Evolutionary conservation across 2,329 filamentous ascomycete genomes (phyloP).

Genomic region (Trichoderma endophyticum): DNA sequence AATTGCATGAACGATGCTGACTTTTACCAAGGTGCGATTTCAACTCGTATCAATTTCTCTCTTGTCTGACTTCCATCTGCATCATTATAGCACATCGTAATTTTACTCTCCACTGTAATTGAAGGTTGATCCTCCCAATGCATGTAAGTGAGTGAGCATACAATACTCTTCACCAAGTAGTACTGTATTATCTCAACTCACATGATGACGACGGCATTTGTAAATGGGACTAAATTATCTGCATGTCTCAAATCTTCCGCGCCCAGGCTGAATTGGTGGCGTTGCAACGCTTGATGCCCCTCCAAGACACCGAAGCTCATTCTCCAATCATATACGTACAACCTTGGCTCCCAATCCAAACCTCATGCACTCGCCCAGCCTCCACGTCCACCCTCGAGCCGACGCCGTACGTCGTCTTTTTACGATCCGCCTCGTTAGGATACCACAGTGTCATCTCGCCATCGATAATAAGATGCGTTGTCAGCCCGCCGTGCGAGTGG

Average conservation of each 20-base stretch:
- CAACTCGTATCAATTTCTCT: background rate
- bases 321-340: constrained; percentile 68
- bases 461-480: constrained; percentile 65
- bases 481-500: constrained; percentile 61
- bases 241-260: background rate
- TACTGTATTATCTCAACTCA: background rate
- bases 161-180: background rate
- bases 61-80: background rate
- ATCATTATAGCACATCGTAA: background rate
- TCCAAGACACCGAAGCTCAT: background rate
- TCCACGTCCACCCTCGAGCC: constrained; percentile 66
- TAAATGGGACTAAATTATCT: background rate
- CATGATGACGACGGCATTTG: background rate
- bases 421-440: constrained; percentile 53
- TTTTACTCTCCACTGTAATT: background rate
- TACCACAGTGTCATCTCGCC: constrained; percentile 66
- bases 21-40: background rate
- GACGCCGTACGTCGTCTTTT: constrained; percentile 56
- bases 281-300: background rate
- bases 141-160: background rate
- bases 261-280: constrained; percentile 1
- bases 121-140: background rate
- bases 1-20: background rate
- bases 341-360: constrained; percentile 63
- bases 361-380: constrained; percentile 61